Base-by-base conservation (phyloP, 1,284 basidiomycete species). In the Dichomitus squalens region DNA sequence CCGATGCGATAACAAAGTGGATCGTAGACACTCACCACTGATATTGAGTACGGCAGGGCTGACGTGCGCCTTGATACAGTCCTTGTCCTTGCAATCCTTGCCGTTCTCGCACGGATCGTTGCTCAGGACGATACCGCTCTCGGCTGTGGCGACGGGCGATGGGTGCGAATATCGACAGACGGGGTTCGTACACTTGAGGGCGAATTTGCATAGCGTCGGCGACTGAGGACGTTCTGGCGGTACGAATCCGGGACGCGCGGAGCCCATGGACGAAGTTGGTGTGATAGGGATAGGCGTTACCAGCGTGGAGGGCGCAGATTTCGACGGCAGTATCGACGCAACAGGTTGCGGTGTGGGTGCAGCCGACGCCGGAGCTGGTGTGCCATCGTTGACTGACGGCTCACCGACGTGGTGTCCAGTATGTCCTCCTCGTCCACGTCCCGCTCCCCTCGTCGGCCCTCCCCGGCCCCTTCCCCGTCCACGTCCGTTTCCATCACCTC, bases 51-150 rank as follows among this genome's bases (percentile, higher is more conserved):
- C 86, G 7, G 93, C 92, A 8, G 93, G 92, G 67, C 92, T 94
- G 58, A 94, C 88, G 71, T 96, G 94, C 25, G 85, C 86, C 73
- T 93, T 93, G 58, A 90, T 84, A 70, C 94, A 96, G 73, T 96
- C 93, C 68, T 91, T 86, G 72, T 97, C 93, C 70, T 90, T 88
- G 74, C 95, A 98, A 43, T 88, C 78, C 68, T 87, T 89, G 18
- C 92, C 92, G 40, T 88, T 85, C 66, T 92, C 88, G 71, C 95
- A 97, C 20, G 92, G 80, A 61, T 96, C 95, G 60, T 91, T 94
- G 66, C 90, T 94, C 57, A 97, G 77, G 2, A 97, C 95, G 64
- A 98, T 83, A n/a, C 95, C 95, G 69, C 90, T 93, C 74, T 96
- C 93, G 12, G 86, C 78, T 27, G 95, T 95, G 2, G 95, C 94